These are phyloP conservation scores for Phialemoniopsis sp. DNA, from an alignment of 2,329 filamentous ascomycete species.

Conservation along the genomic window DNA sequence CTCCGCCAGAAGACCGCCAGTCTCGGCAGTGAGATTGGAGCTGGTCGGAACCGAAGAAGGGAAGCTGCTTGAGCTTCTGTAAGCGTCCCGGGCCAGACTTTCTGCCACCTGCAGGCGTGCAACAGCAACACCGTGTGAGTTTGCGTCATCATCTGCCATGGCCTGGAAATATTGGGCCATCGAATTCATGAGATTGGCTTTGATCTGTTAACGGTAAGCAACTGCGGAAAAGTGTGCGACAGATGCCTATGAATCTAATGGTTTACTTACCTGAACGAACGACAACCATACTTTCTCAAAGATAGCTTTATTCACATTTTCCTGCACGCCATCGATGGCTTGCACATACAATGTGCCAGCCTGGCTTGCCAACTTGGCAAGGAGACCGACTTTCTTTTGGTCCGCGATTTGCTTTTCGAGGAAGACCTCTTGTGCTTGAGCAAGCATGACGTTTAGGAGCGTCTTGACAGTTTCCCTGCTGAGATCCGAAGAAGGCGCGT, in stretches of 20 bases:
- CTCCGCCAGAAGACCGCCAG: slow-evolving; percentile 68
- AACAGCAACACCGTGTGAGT: slow-evolving; percentile 81
- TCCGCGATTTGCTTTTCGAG: slow-evolving; percentile 93
- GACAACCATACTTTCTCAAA: slow-evolving; percentile 94
- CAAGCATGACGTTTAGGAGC: slow-evolving; percentile 86
- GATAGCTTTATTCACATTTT: slow-evolving; percentile 84
- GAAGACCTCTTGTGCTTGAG: slow-evolving; percentile 95
- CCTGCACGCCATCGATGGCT: slow-evolving; percentile 83
- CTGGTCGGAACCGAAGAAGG: slow-evolving; percentile 73
- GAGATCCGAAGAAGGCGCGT: slow-evolving; percentile 93
- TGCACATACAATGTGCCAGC: slow-evolving; percentile 84
- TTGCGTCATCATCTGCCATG: slow-evolving; percentile 82
- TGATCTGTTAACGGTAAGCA: slow-evolving; percentile 44
- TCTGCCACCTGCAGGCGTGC: slow-evolving; percentile 80
- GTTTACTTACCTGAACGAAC: slow-evolving; percentile 65
- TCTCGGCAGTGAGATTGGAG: slow-evolving; percentile 80
- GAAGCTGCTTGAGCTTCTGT: slow-evolving; percentile 72
- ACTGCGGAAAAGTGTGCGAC: too few species aligned
- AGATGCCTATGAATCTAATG: too few species aligned
- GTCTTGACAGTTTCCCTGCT: slow-evolving; percentile 95
- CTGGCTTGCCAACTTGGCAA: slow-evolving; percentile 92
- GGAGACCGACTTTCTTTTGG: slow-evolving; percentile 83
- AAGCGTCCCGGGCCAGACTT: slow-evolving; percentile 71
- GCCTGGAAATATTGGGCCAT: slow-evolving; percentile 93
- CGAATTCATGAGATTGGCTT: slow-evolving; percentile 78